A percentile compares a stretch with the other conserved stretches of the same genome.
Conservation (phyloP, 306 rosid genomes). For the Cucurbita pepo region DNA sequence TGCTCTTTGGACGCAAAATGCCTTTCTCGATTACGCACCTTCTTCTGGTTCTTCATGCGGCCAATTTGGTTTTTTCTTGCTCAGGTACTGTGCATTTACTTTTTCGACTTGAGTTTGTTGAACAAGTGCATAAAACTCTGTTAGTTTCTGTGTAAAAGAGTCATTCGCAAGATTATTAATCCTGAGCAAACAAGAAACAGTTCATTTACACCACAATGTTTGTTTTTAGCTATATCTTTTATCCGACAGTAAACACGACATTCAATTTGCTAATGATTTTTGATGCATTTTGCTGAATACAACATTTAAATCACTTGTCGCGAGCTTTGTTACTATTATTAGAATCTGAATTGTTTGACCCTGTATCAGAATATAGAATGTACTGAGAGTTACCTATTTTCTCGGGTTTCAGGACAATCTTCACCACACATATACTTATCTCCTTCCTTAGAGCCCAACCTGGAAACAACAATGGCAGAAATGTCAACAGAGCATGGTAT, state of each 20-base stretch:
- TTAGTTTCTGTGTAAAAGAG: background rate
- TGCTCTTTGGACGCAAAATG: conserved; percentile 37
- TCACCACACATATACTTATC: conserved; percentile 21
- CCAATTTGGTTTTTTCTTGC: conserved; percentile 30
- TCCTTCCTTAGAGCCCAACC: conserved; percentile 25
- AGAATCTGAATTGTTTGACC: background rate
- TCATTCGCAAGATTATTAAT: background rate
- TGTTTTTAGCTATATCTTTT: background rate
- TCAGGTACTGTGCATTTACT: conserved; percentile 25
- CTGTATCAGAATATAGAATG: background rate
- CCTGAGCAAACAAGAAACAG: background rate
- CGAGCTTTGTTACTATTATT: background rate
- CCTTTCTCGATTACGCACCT: conserved; percentile 19
- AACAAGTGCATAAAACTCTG: background rate
- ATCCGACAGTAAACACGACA: background rate
- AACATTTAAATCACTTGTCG: background rate
- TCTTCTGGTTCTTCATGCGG: conserved; percentile 21
- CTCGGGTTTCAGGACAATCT: conserved; percentile 24
- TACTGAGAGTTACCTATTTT: background rate
- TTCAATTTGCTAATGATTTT: background rate
- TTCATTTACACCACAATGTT: background rate
- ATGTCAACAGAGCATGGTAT: conserved; percentile 27
- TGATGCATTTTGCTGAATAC: background rate
- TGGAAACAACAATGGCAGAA: conserved; percentile 16
- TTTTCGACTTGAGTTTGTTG: background rate